These are phyloP conservation scores for Kazachstania africana DNA, from an alignment of 805 yeast species.

Conservation along the genomic window DNA sequence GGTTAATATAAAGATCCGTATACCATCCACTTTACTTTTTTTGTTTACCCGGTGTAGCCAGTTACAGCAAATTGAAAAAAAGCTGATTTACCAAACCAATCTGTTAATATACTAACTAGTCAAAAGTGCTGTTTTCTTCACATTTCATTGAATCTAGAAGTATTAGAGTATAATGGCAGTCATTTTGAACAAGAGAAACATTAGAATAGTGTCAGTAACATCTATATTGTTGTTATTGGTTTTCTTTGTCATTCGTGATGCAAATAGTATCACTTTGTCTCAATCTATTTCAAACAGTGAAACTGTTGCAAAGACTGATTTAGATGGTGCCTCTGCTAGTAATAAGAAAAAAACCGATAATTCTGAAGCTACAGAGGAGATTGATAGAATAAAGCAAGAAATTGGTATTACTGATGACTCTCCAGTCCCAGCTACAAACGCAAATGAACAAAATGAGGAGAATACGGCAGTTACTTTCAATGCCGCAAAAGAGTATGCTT, in stretches of 20 bases:
- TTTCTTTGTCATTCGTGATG: slow-evolving; percentile 19
- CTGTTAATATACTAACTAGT: too few relatives aligned
- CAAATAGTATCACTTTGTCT: slow-evolving; percentile 7
- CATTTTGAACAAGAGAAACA: slow-evolving; percentile 16
- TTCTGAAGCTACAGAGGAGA: slow-evolving; percentile 7
- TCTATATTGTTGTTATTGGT: slow-evolving; percentile 16
- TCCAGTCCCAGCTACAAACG: too few relatives aligned
- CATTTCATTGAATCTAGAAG: too few relatives aligned
- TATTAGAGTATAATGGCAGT: too few relatives aligned
- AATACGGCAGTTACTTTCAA: slow-evolving; percentile 26
- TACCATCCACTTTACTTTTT: too few relatives aligned
- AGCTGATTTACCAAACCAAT: too few relatives aligned
- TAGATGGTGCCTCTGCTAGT: not conserved
- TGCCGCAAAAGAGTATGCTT: slow-evolving; percentile 41
- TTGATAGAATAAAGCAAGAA: slow-evolving; percentile 13
- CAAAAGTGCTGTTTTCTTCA: too few relatives aligned
- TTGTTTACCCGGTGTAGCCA: too few relatives aligned
- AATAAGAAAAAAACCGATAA: not conserved
- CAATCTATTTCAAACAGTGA: not conserved
- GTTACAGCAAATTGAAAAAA: too few relatives aligned
- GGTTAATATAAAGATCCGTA: too few relatives aligned
- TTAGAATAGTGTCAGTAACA: slow-evolving; percentile 19
- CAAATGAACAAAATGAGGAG: too few relatives aligned
- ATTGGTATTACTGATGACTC: slow-evolving; percentile 5
- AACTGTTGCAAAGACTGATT: not conserved